Evolutionary conservation across 345 rosid species (phyloP), one percentile per base, ranked within the genome.

Genomic region (Boechera divaricarpa): DNA sequence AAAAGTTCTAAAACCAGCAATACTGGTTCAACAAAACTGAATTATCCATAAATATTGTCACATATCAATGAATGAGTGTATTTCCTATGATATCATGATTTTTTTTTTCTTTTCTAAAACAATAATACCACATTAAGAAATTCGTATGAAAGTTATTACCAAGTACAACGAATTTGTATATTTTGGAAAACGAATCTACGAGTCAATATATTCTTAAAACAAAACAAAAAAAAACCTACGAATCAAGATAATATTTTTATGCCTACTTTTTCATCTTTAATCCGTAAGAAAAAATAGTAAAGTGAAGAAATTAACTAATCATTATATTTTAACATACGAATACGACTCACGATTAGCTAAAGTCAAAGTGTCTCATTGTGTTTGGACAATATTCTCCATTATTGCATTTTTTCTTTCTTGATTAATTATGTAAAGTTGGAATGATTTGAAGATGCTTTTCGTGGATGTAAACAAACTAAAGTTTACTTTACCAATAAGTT

Each of bases 331-430:
- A 70, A 33, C 44, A 70, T 26, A 35, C 54, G 67, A 70, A 47
- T 26, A 63, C 31, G 60, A 54, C 49, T 32, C 42, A 49, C n/a
- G 21, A 62, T 63, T 61, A 63, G 51, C 67, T 9, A 70, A 77
- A 70, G 52, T 77, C 53, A 45, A 77, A 72, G 77, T 73, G 81
- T 78, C 74, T 59, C 58, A 52, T 67, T 52, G 16, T 52, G 51
- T 72, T n/a, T 78, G 63, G 77, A 78, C 77, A 32, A 58, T 65
- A 72, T 66, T 66, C 81, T 72, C 77, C 69, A 78, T 78, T n/a
- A 72, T 72, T 66, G 77, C 59, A 9, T 1, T 4, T 36, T 39
- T 64, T 41, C 57, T 65, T 78, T 71, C 12, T 38, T 65, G 55
- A 73, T 78, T 72, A 56, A 73, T 67, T 67, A 51, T 66, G 68